These are phyloP conservation scores for Bipolaris sorokiniana DNA, from an alignment of 2,329 filamentous ascomycete species.

Conservation along the genomic window DNA sequence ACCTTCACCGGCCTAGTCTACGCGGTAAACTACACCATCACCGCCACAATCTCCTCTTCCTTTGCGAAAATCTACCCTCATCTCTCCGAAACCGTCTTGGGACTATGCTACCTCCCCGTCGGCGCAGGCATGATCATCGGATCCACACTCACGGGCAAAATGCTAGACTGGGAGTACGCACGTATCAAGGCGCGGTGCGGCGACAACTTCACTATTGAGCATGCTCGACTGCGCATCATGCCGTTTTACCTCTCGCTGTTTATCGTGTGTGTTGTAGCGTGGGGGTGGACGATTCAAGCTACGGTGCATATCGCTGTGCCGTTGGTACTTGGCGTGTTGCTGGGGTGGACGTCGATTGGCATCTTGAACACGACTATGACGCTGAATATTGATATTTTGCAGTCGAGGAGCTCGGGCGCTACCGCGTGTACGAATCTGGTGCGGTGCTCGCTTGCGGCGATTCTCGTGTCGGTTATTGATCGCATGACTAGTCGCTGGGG, in stretches of 20 bases:
- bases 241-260: constrained; percentile 35
- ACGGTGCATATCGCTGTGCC: constrained; percentile 32
- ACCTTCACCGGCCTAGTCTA: constrained; percentile 45
- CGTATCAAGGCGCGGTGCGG: constrained; percentile 37
- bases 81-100: constrained; percentile 33
- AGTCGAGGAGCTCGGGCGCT: constrained; percentile 31
- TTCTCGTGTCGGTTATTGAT: constrained; percentile 35
- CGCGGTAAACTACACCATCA: constrained; percentile 41
- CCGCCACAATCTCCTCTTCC: constrained; percentile 37
- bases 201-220: constrained; percentile 36
- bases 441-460: constrained; percentile 33
- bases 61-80: constrained; percentile 34
- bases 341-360: constrained; percentile 37
- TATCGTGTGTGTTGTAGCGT: constrained; percentile 34
- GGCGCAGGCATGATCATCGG: constrained; percentile 62
- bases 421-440: constrained; percentile 39
- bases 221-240: constrained; percentile 37
- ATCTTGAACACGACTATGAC: constrained; percentile 42
- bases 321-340: constrained; percentile 28
- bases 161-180: constrained; percentile 60
- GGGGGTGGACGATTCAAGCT: constrained; percentile 35
- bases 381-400: constrained; percentile 39
- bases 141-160: constrained; percentile 58
- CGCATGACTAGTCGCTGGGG: constrained; percentile 29
- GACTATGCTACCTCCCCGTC: constrained; percentile 59